Conservation (phyloP, 179 eudicot genomes). For the Carnegiea gigantea region DNA sequence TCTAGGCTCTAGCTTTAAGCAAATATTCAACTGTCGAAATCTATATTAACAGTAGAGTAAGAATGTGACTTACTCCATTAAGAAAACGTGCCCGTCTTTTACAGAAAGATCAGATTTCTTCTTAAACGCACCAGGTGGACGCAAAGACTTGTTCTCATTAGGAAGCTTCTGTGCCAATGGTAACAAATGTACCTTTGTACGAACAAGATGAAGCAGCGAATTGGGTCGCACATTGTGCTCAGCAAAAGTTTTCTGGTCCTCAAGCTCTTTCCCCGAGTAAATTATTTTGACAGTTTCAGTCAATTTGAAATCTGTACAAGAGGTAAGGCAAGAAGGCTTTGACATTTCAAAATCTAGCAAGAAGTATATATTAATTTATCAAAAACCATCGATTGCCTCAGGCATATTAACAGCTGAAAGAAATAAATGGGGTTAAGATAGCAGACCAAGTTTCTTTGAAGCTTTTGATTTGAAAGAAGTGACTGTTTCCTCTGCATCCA, state of each 20-base stretch:
- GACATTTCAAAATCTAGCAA: slow-evolving; percentile 2
- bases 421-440: slow-evolving; percentile 11
- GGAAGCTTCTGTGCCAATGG: slow-evolving; percentile 83
- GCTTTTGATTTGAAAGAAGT: slow-evolving; percentile 86
- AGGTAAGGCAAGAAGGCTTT: background rate
- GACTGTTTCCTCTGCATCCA: slow-evolving; percentile 79
- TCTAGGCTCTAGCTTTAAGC: background rate
- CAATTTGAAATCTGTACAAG: slow-evolving; percentile 60
- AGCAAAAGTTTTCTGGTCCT: slow-evolving; percentile 68
- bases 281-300: slow-evolving; percentile 72
- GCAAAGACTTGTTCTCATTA: slow-evolving; percentile 87
- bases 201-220: slow-evolving; percentile 93
- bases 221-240: slow-evolving; percentile 76
- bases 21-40: background rate
- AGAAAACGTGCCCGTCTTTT: slow-evolving; percentile 94
- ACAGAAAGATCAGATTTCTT: slow-evolving; percentile 93
- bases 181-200: slow-evolving; percentile 72
- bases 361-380: no score
- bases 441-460: slow-evolving; percentile 88
- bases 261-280: slow-evolving; percentile 83
- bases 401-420: background rate
- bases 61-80: slow-evolving; percentile 82
- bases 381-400: background rate
- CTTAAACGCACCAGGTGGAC: slow-evolving; percentile 99
- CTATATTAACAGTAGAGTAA: background rate